Evolutionary conservation across 495 filamentous ascomycete genomes (phyloP).

Genomic region (Talaromyces borbonicus): DNA sequence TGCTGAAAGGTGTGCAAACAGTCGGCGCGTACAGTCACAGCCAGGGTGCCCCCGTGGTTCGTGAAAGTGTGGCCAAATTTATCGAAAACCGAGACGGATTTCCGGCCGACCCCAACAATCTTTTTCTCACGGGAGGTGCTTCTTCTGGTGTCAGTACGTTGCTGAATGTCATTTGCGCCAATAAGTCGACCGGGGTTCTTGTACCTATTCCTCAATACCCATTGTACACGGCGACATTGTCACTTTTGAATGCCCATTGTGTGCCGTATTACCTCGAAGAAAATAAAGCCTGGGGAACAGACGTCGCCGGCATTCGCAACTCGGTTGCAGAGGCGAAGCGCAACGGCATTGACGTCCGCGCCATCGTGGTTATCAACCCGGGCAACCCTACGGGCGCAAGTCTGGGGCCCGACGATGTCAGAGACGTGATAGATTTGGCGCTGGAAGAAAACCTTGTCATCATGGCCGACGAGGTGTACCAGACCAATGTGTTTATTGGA

Average conservation of each 20-base stretch:
- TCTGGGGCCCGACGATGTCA: conserved; percentile 66
- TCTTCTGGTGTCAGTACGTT: conserved; percentile 92
- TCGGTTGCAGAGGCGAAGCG: conserved; percentile 60
- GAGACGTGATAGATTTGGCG: conserved; percentile 72
- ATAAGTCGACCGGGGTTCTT: conserved; percentile 71
- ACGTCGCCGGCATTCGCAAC: conserved; percentile 61
- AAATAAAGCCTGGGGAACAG: conserved; percentile 73
- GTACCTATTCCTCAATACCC: conserved; percentile 98
- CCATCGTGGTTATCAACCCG: conserved; percentile 95
- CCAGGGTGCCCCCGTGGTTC: conserved; percentile 74
- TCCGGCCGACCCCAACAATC: conserved; percentile 61
- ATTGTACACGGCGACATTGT: conserved; percentile 88
- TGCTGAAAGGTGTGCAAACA: conserved; percentile 74
- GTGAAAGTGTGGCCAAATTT: conserved; percentile 83
- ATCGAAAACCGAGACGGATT: conserved; percentile 87
- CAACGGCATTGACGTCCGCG: conserved; percentile 74
- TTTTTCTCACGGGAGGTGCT: conserved; percentile 84
- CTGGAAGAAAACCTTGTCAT: conserved; percentile 78
- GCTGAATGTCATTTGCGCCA: conserved; percentile 76
- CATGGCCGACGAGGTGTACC: conserved; percentile 95
- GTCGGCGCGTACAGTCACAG: conserved; percentile 95
- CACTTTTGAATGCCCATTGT: conserved; percentile 73
- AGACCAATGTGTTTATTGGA: conserved; percentile 94
- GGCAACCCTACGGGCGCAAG: conserved; percentile 94
- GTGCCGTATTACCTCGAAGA: conserved; percentile 94